phyloP scores from a whole-genome alignment of 192 early-diverging fungal species.

The Funneliformis mosseae region DNA sequence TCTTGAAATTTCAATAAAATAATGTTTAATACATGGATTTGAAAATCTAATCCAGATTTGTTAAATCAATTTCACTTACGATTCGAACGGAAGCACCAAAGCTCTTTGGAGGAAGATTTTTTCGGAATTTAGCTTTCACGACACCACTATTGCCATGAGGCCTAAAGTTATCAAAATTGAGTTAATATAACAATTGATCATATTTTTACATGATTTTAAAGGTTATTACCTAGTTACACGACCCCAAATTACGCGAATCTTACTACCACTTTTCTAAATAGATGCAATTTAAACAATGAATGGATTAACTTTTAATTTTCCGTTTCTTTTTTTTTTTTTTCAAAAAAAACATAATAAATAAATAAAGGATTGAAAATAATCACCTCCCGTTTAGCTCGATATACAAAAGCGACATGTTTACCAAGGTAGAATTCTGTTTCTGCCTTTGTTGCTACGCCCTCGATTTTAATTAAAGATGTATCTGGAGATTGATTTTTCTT shows the following conservation, averaged over 20 bases:
- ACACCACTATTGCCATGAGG: slow-evolving; percentile 95
- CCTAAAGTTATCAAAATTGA: not conserved
- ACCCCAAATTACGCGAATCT: slow-evolving; percentile 98
- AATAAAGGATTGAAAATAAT: not conserved
- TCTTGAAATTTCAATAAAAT: slow-evolving; percentile 51
- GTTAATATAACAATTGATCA: not conserved
- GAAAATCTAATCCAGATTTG: not conserved
- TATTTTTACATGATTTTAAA: not conserved
- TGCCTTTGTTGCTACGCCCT: slow-evolving; percentile 86
- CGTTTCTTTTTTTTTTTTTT: too few species aligned
- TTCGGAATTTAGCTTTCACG: slow-evolving; percentile 96
- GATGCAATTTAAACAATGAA: not conserved
- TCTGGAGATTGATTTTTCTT: slow-evolving; percentile 91
- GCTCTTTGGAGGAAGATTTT: slow-evolving; percentile 93
- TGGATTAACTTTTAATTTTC: not conserved
- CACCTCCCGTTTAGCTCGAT: slow-evolving; percentile 83
- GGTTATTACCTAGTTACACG: slow-evolving; percentile 76
- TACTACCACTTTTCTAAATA: slow-evolving; percentile 76
- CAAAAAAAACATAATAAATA: too few species aligned
- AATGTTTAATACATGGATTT: not conserved
- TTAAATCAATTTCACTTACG: slow-evolving; percentile 58
- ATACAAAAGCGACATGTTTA: slow-evolving; percentile 98
- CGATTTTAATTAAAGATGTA: slow-evolving; percentile 91
- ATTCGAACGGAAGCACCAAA: slow-evolving; percentile 93
- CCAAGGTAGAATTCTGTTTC: slow-evolving; percentile 97